Evolutionary conservation across 2,329 filamentous ascomycete genomes (phyloP), one percentile per base, ranked within the genome.

Genomic region (Lojkania enalia): DNA sequence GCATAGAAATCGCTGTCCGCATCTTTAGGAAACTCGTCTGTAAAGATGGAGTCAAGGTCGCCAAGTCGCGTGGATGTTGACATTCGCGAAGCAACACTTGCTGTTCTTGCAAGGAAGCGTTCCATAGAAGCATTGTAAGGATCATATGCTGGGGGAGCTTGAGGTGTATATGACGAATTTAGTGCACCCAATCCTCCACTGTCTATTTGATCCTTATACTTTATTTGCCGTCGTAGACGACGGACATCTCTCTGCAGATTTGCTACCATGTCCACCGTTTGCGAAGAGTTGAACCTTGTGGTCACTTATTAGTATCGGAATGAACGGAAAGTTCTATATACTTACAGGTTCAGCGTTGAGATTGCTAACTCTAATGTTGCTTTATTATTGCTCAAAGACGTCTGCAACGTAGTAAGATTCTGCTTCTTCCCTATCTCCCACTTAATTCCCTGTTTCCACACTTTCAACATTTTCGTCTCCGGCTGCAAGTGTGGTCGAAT

Each of bases 201-300:
- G 4, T 39, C 13, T 16, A 7, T 30, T 30, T 27, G 15, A 31
- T 31, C 32, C 25, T 27, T 36, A 2, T 27, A 35, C 20, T 42
- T 21, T 4, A 47, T 36, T 20, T 47, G 44, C 5, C 32, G 38
- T 12, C 44, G 44, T 4, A 47, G 19, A 11, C 44, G 39, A 14
- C 39, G 44, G 19, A 47, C 32, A 15, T 47, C 44, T 18, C 31
- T 47, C 16, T 47, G 44, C 6, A 47, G 35, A 16, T 32, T 13
- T n/a, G 27, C 19, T 3, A 47, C 33, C 44, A 47, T 47, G 13
- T 47, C 44, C n/a, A 47, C 25, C 4, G 39, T 47, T 31, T 47
- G 44, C 14, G 44, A 42, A 15, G 44, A 42, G 29, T 47, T 47
- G 21, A 47, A 35, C 25, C 44, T n/a, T 40, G 27, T 37, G n/a